Base-by-base conservation (phyloP, 257 asterid genomes). In the Vinca minor region DNA sequence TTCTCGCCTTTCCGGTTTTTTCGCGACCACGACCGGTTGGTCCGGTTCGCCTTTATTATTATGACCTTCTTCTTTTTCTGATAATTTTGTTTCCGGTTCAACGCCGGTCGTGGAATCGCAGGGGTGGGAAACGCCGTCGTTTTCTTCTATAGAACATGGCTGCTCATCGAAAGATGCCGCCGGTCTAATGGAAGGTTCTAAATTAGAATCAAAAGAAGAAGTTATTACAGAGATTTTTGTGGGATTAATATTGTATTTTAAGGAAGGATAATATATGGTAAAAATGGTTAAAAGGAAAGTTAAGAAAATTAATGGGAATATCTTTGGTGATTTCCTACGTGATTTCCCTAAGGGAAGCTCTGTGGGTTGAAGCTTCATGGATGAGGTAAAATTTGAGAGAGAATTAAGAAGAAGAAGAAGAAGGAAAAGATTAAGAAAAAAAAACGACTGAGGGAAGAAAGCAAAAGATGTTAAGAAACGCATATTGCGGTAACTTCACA, bases 291-390 rank as follows among this genome's bases (percentile, higher is more conserved):
- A 54, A 50, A 87, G 53, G 13, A 79, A 34, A 0, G 84, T 56
- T 4, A 85, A 62, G 74, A 69, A 70, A 17, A 80, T 23, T 26
- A 89, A 72, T 45, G 85, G 85, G 48, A 77, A 78, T 9, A 79
- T 47, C 23, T 70, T 81, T 13, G 79, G 72, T 29, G 75, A 35
- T 66, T 65, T 79, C 65, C 80, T 74, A 63, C 87, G 64, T 81
- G n/a, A n/a, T n/a, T 82, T 84, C 60, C 77, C 74, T 1, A 73
- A 32, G 21, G 87, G 84, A 64, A 81, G 73, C 28, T 88, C 87
- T n/a, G 74, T 56, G 66, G 76, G 65, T 63, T 68, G 76, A 66
- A 66, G 77, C 86, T 79, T 89, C 95, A 86, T 84, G 53, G 82
- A 47, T 32, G 64, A 15, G 39, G 17, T 13, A n/a, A 29, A 26